phyloP scores from a whole-genome alignment of 2,329 filamentous ascomycete species.

The Colletotrichum trifolii region DNA sequence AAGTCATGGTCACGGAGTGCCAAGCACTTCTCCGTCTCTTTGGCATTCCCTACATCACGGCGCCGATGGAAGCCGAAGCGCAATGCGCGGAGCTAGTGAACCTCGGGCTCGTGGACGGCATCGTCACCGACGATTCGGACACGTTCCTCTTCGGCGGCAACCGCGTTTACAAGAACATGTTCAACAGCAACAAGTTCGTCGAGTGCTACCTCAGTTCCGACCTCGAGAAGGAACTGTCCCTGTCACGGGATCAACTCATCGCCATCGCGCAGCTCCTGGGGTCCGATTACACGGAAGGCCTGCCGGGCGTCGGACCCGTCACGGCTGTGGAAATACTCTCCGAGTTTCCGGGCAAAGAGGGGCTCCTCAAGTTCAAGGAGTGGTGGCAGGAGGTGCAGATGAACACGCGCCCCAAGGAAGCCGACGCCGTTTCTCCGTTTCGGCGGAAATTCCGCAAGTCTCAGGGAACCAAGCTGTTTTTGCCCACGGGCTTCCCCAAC shows the following conservation, averaged over 20 bases:
- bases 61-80: constrained; percentile 98
- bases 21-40: constrained; percentile 91
- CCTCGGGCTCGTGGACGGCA: constrained; percentile 92
- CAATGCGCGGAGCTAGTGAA: constrained; percentile 93
- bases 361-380: constrained; percentile 80
- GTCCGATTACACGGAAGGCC: constrained; percentile 93
- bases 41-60: constrained; percentile 94
- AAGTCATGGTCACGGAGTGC: constrained; percentile 95
- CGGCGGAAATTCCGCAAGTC: constrained; percentile 86
- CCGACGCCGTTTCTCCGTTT: constrained; percentile 71
- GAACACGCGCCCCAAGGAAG: constrained; percentile 71
- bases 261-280: constrained; percentile 90
- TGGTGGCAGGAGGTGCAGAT: constrained; percentile 89
- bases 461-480: constrained; percentile 85
- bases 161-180: constrained; percentile 99
- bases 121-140: constrained; percentile 97
- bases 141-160: constrained; percentile 97
- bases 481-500: constrained; percentile 84
- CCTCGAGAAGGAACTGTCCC: constrained; percentile 87
- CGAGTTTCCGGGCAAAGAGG: constrained; percentile 76
- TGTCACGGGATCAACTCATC: constrained; percentile 89
- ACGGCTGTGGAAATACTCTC: constrained; percentile 94
- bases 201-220: constrained; percentile 92
- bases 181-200: constrained; percentile 97
- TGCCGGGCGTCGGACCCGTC: constrained; percentile 91